Conservation (phyloP, 192 early-diverging fungal species). For the Globomyces pollinis-pini region DNA sequence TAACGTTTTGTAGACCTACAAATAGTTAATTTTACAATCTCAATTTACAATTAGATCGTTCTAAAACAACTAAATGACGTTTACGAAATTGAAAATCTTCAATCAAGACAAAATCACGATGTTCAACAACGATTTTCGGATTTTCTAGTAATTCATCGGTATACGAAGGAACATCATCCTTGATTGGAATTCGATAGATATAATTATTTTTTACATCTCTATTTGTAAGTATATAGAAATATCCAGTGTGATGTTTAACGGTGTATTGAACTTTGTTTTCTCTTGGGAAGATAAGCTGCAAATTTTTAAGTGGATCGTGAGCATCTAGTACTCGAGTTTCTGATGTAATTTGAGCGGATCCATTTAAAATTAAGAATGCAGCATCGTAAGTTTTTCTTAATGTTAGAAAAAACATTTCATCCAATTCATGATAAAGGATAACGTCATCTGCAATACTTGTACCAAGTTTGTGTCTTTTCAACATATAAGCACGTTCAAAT, state of each 20-base stretch:
- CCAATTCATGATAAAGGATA: slow-evolving; percentile 42
- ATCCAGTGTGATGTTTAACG: slow-evolving; percentile 36
- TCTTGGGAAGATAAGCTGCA: slow-evolving; percentile 37
- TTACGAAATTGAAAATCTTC: slow-evolving; percentile 49
- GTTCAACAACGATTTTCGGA: slow-evolving; percentile 52
- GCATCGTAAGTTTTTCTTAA: slow-evolving; percentile 46
- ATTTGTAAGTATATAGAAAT: slow-evolving; percentile 51
- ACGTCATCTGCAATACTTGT: slow-evolving; percentile 27
- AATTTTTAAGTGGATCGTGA: slow-evolving; percentile 16
- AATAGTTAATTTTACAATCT: too few relatives aligned
- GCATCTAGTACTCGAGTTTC: slow-evolving; percentile 42
- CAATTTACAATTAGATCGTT: slow-evolving; percentile 57
- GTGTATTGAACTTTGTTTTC: slow-evolving; percentile 41
- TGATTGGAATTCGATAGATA: slow-evolving; percentile 46
- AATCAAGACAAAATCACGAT: slow-evolving; percentile 51
- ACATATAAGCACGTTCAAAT: slow-evolving; percentile 40
- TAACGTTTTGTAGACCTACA: slow-evolving; percentile 52
- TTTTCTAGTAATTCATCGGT: slow-evolving; percentile 23
- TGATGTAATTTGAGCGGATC: slow-evolving; percentile 48
- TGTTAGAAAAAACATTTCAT: slow-evolving; percentile 57
- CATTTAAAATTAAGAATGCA: slow-evolving; percentile 42
- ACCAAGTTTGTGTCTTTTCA: slow-evolving; percentile 43
- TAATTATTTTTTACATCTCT: slow-evolving; percentile 55
- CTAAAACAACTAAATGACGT: slow-evolving; percentile 48
- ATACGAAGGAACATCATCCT: slow-evolving; percentile 24